Evolutionary conservation across 768 basidiomycete species (phyloP), one percentile per base, ranked within the genome.

Genomic region (Lactarius akahatsu): DNA sequence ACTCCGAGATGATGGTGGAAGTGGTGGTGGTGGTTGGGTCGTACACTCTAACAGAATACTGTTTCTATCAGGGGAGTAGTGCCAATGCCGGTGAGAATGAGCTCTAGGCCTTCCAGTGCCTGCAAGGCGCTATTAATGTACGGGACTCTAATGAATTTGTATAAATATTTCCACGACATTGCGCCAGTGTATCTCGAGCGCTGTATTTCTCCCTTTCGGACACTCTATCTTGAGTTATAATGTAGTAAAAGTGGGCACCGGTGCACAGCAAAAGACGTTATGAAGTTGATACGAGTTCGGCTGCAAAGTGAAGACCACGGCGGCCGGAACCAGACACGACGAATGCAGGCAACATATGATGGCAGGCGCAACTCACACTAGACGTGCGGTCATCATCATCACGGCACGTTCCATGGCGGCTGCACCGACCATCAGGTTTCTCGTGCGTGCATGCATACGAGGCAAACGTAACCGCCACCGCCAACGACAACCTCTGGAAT

Each of bases 91-190:
- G 30, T 34, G 13, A 41, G 52, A 55, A 28, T 34, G 32, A 47
- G n/a, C 11, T 16, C 43, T 10, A 23, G 62, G 43, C 45, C 15
- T 45, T 9, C 45, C 45, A 13, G 28, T 23, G 45, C n/a, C n/a
- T 47, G 10, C 45, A 45, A 9, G 58, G 63, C 57, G 63, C 38
- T 52, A 64, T 15, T 30, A 41, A 54, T 30, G 57, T 4, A 47
- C 38, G 30, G 18, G 50, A 52, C 50, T 20, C 18, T 11, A 32
- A 5, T 56, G 7, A 34, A 56, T 52, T 52, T 28, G 50, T 52
- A 26, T 16, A 52, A 52, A 52, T 28, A 26, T 52, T 52, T 52
- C 23, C 50, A 52, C 50, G 26, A 52, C 13, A 34, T 56, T 34
- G 30, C 55, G 55, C 55, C 50, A 52, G 50, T 5, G 2, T 32